Evolutionary conservation across 306 rosid species (phyloP), one percentile per base, ranked within the genome.

Genomic region (Trifolium pratense): DNA sequence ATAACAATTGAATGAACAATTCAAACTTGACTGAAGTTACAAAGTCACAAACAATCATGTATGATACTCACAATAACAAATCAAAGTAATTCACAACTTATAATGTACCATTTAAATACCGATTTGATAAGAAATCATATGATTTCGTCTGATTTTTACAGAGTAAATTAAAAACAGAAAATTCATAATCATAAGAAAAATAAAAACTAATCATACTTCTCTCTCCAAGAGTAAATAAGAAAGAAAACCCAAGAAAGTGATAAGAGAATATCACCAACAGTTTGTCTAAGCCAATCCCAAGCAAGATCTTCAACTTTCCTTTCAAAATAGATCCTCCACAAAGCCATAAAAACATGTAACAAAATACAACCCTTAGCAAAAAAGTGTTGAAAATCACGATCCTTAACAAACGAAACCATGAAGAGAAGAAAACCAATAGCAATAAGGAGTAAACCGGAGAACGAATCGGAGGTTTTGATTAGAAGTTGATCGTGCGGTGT

Each of bases 231-330:
- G 84, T 81, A 91, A 70, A 91, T 82, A 25, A 93, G 91, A 56
- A 91, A 87, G 87, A 86, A 91, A 26, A 93, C 87, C 98, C 98
- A 93, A 0, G 98, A 93, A 37, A 84, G 77, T 0, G 92, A 93
- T 85, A 93, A 84, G 6, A 93, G 66, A 29, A 86, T 53, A 43
- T 93, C 98, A 16, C 98, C 98, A 43, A 91, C 91, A 2, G 92
- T 93, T 87, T 91, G 97, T 74, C 97, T 80, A 34, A 93, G 85
- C 89, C 96, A 93, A 68, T 93, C 97, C 97, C 96, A 93, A 6
- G 93, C 96, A 15, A 91, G 90, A 67, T 85, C 98, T 78, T 93
- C 96, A 1, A 93, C 97, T 73, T 89, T 81, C 52, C 98, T 80
- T 72, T 91, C 96, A 15, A 93, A 93, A 81, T 79, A 86, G 59